A percentile compares a stretch with the other conserved stretches of the same genome.
These are phyloP conservation scores for Salix udensis DNA, from an alignment of 345 rosid genomes.

Conservation along the genomic window DNA sequence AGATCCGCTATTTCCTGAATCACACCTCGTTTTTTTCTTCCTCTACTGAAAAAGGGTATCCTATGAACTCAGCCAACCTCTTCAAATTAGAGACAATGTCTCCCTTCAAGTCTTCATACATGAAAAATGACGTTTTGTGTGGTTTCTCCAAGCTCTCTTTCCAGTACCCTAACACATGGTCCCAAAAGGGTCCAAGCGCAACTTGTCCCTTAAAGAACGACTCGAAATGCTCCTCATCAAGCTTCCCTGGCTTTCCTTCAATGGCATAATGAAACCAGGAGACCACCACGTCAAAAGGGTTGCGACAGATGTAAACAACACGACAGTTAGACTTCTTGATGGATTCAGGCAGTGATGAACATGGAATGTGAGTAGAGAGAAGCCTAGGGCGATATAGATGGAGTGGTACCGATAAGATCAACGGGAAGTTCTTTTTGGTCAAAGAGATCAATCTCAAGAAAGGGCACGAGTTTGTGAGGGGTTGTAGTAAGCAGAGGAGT, in stretches of 20 bases:
- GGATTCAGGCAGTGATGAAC: neutral
- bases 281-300: neutral
- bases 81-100: neutral
- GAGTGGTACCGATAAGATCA: neutral
- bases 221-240: neutral
- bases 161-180: conserved; percentile 7
- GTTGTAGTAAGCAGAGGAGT: neutral
- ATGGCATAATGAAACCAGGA: neutral
- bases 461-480: neutral
- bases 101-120: conserved; percentile 8
- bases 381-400: neutral
- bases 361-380: neutral
- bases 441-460: neutral
- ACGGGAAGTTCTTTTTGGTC: neutral
- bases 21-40: conserved; percentile 16
- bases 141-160: neutral
- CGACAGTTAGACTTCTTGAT: neutral
- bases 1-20: conserved; percentile 10
- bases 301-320: conserved; percentile 1
- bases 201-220: neutral
- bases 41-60: conserved; percentile 16
- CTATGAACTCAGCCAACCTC: conserved; percentile 9
- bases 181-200: conserved; percentile 1
- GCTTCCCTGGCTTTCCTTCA: too few species aligned
- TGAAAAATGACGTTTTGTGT: neutral